Conservation (phyloP, 139 green algal species). For the Diplosphaera chodatii region DNA sequence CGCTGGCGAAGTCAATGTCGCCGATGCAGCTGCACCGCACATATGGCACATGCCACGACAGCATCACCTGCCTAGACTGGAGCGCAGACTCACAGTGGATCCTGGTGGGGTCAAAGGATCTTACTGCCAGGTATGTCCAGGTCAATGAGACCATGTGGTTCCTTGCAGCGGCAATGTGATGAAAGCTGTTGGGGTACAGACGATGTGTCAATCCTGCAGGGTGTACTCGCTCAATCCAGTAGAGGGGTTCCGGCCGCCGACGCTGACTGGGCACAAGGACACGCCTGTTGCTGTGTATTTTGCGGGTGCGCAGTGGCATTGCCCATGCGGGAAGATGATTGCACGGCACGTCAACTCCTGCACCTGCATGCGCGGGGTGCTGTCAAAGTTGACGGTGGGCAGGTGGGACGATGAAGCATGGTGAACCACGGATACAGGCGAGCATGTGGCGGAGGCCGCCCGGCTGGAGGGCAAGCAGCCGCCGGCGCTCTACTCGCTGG, state of each 20-base stretch:
- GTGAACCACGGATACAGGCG: background rate
- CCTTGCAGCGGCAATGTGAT: background rate
- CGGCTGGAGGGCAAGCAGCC: conserved; percentile 39
- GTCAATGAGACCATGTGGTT: background rate
- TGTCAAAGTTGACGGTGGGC: too few species aligned
- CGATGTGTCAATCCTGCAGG: conserved; percentile 18
- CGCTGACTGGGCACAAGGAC: conserved; percentile 81
- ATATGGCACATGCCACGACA: conserved; percentile 73
- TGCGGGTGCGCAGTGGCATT: conserved; percentile 16
- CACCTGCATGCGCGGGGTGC: too few species aligned
- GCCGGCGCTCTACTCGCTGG: conserved; percentile 66
- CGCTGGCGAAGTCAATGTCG: conserved; percentile 68
- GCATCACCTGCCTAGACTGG: conserved; percentile 89
- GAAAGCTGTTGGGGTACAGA: too few species aligned
- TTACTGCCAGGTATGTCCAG: conserved; percentile 38
- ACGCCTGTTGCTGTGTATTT: conserved; percentile 71
- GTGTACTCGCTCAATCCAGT: conserved; percentile 81
- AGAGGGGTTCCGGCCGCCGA: conserved; percentile 67
- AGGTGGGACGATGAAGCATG: too few species aligned
- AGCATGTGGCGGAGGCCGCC: conserved; percentile 28
- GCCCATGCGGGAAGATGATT: too few species aligned
- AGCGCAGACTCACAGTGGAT: conserved; percentile 65
- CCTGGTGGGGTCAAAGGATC: conserved; percentile 74
- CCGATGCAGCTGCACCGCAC: conserved; percentile 89
- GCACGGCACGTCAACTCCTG: too few species aligned